Evolutionary conservation across 306 rosid species (phyloP).

Genomic region (Acacia confusa): DNA sequence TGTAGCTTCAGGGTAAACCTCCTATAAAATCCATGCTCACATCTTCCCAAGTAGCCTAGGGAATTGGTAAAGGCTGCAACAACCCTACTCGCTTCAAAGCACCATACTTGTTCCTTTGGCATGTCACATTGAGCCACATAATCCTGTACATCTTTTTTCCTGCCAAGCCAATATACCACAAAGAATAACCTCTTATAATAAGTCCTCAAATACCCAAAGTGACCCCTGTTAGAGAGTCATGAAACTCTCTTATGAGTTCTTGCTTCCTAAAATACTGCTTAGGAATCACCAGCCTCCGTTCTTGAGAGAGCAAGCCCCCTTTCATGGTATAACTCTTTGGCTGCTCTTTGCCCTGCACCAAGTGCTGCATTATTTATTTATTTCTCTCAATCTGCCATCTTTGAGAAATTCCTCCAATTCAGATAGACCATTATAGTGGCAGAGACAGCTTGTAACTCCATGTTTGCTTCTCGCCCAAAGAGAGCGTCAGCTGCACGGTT

Average conservation of each 20-base stretch:
- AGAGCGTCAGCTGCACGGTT: no score
- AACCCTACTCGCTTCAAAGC: neutral
- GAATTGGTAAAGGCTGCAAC: neutral
- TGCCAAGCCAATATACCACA: neutral
- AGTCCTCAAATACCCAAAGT: neutral
- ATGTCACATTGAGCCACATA: neutral
- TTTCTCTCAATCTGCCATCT: neutral
- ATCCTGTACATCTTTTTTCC: neutral
- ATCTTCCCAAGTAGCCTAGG: neutral
- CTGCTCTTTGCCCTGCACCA: neutral
- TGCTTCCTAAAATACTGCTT: fast-evolving
- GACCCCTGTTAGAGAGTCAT: neutral
- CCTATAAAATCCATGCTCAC: neutral
- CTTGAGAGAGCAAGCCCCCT: neutral
- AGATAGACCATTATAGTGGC: no score
- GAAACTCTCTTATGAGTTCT: neutral
- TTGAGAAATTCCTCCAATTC: neutral
- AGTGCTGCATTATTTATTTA: neutral
- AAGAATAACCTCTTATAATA: neutral
- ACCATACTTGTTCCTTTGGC: neutral
- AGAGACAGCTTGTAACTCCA: no score
- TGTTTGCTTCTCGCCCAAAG: no score
- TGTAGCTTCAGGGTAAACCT: fast-evolving
- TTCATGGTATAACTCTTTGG: neutral
- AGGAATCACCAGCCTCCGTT: neutral